These are phyloP conservation scores for Blastobotrys terrestris DNA, from an alignment of 805 yeast genomes.

Conservation along the genomic window DNA sequence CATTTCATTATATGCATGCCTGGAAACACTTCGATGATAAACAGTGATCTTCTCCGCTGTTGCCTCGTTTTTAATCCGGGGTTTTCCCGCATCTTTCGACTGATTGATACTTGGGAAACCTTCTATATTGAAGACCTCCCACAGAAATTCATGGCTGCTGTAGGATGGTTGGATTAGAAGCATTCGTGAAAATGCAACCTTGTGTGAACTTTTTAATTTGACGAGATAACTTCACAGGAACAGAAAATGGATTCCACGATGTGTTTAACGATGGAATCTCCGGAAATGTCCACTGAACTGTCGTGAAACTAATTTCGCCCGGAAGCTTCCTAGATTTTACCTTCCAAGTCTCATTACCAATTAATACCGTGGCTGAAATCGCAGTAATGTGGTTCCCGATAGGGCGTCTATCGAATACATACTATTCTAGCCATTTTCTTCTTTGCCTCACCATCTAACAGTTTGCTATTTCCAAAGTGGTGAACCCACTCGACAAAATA, in stretches of 20 bases:
- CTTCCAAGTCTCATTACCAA: conserved; percentile 18
- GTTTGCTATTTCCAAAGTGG: conserved; percentile 32
- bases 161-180: conserved; percentile 36
- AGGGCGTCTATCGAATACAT: conserved; percentile 3
- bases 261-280: conserved; percentile 32
- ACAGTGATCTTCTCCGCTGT: conserved; percentile 19
- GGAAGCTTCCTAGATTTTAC: conserved; percentile 15
- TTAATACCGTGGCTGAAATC: conserved; percentile 11
- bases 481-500: conserved; percentile 34
- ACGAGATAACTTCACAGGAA: conserved; percentile 28
- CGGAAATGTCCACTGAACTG: conserved; percentile 26
- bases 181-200: conserved; percentile 41
- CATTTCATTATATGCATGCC: conserved; percentile 21
- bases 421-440: conserved; percentile 1
- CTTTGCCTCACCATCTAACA: conserved; percentile 19
- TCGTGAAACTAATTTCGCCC: conserved; percentile 12
- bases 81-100: conserved; percentile 24
- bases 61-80: conserved; percentile 20
- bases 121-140: conserved; percentile 36
- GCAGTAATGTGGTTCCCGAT: conserved; percentile 7
- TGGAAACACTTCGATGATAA: conserved; percentile 17
- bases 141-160: conserved; percentile 33
- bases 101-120: conserved; percentile 18
- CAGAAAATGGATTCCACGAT: conserved; percentile 25
- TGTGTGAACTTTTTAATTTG: conserved; percentile 35